Base-by-base conservation (phyloP, 306 rosid species). In the Vigna trinervia region DNA sequence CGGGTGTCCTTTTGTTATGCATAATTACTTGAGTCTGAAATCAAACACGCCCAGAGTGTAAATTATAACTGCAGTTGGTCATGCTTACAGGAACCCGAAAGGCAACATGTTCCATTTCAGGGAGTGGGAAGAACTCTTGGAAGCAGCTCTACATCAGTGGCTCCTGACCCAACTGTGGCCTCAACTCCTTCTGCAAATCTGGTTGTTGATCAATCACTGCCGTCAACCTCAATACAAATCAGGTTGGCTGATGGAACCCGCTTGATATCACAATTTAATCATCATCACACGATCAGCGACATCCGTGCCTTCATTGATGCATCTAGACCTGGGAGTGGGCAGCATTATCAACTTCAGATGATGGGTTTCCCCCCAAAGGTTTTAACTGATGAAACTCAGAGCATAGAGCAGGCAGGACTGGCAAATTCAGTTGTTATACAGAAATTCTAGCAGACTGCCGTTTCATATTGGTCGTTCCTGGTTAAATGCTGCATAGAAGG, bases 71-170 rank as follows among this genome's bases (percentile, higher is more conserved):
- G 39, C 66, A 30, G 69, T 46, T 71, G 67, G 73, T 48, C 62
- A 62, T 54, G 19, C 51, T 54, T 84, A 61, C 87, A 95, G 99
- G 97, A 95, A 81, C 91, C 92, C 6, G 93, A 86, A 84, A 90
- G 81, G 81, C 85, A 12, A 52, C 88, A 79, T 19, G 86, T 76
- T 59, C 73, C 96, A 78, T 95, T 92, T 86, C 97, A 92, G 79
- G 99, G 97, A 45, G 89, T 88, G 54, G 99, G 99, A 78, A 90
- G 97, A 85, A 92, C 99, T 75, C 89, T 95, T 8, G 99, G 97
- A 81, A 78, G 96, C 88, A 86, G 90, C 87, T 88, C 98, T 65
- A 57, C 82, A 76, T 83, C 97, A 32, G 78, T 20, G 13, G 73
- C 86, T 71, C 52, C 94, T 28, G 93, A 83, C 61, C 69, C 85